Evolutionary conservation across 2,329 filamentous ascomycete genomes (phyloP).

Genomic region (Trichoderma arundinaceum): DNA sequence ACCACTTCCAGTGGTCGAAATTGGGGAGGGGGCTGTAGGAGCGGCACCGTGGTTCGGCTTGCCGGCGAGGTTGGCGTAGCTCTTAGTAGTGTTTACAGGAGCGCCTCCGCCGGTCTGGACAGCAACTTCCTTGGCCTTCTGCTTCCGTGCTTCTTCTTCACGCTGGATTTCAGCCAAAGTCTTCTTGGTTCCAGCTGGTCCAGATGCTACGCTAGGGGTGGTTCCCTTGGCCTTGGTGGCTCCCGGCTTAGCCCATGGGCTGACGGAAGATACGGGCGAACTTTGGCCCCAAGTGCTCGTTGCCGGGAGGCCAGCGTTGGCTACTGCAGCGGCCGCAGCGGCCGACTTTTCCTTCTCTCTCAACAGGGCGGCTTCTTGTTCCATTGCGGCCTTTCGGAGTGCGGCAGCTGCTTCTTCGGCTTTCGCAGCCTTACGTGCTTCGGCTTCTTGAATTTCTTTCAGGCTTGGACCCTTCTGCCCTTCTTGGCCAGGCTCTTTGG

Average conservation of each 20-base stretch:
- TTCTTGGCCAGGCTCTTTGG: slow-evolving; percentile 76
- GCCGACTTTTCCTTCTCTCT: slow-evolving; percentile 62
- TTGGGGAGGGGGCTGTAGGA: slow-evolving; percentile 41
- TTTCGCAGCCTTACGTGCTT: slow-evolving; percentile 90
- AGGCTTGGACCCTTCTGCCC: slow-evolving; percentile 84
- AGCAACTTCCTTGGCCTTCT: slow-evolving; percentile 64
- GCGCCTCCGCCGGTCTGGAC: slow-evolving; percentile 51
- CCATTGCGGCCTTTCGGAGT: slow-evolving; percentile 75
- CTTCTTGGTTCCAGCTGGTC: slow-evolving; percentile 68
- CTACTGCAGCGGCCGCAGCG: slow-evolving; percentile 57
- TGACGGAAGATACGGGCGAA: slow-evolving; percentile 70
- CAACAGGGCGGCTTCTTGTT: slow-evolving; percentile 73
- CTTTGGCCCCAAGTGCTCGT: slow-evolving; percentile 87
- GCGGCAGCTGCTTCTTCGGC: slow-evolving; percentile 81
- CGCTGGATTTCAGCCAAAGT: slow-evolving; percentile 95
- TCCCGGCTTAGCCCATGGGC: slow-evolving; percentile 71
- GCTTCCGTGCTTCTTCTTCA: slow-evolving; percentile 84
- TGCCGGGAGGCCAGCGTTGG: slow-evolving; percentile 81
- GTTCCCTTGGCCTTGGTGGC: slow-evolving; percentile 55
- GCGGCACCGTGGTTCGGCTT: slow-evolving; percentile 61
- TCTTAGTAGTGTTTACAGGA: slow-evolving; percentile 66
- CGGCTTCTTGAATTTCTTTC: slow-evolving; percentile 95
- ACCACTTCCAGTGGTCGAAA: slow-evolving; percentile 56
- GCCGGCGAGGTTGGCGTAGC: slow-evolving; percentile 91
- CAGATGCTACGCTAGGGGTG: slow-evolving; percentile 37